Base-by-base conservation (phyloP, 768 basidiomycete species). In the Agaricus sinodeliciosus region DNA sequence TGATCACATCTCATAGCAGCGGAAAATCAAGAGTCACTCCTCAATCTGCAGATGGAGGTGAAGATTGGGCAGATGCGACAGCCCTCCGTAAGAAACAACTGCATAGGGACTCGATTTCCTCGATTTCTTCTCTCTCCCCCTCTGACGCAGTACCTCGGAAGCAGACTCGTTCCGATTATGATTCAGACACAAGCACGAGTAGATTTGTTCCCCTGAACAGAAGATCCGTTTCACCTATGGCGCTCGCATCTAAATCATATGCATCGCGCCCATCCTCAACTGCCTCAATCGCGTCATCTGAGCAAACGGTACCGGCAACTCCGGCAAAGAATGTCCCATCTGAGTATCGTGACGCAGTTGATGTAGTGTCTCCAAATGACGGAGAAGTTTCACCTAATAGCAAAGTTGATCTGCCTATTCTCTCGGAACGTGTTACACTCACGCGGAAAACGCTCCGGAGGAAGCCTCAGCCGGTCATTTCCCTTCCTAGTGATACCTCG, bases 191-290 rank as follows among this genome's bases (percentile, higher is more conserved):
- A 15, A 62, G 55, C 54, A 59, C 66, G 9, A 85, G 87, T 62
- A 76, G 85, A 46, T 67, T 74, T 44, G 74, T 90, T 12, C 77
- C 79, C 22, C 60, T 90, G 46, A 84, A 86, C 62, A 79, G 87
- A 28, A 77, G 76, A 56, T 80, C 82, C 11, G 65, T 87, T 4
- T 89, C 87, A 3, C 85, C 87, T 3, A 84, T 87, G 82, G 85
- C 86, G 15, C 72, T 80, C 28, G 69, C 66, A 12, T 79, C 72
- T 54, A 72, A 75, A 51, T 63, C 70, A 16, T 63, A 65, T 27
- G 67, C 59, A 53, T 60, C 65, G 64, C 70, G 70, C 36, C 68
- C 69, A n/a, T 61, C 66, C 22, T 69, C 75, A 9, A 65, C 71
- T 41, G 62, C 68, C 2, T 76, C 77, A 5, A 73, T 75, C 0